Evolutionary conservation across 306 rosid species (phyloP), one percentile per base, ranked within the genome.

Genomic region (Purshia tridentata): DNA sequence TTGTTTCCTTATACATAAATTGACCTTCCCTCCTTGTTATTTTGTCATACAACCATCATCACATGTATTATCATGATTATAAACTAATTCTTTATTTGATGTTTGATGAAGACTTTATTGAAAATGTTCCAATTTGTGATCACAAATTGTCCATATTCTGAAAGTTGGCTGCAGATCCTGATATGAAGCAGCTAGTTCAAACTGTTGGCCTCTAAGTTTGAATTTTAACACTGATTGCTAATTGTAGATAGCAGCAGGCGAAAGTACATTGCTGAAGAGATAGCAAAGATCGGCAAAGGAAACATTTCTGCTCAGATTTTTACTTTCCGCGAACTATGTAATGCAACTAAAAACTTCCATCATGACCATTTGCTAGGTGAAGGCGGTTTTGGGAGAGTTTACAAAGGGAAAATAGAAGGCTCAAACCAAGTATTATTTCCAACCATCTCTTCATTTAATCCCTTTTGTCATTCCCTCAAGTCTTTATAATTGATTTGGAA

Each of bases 381-480:
- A 89, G 98, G 98, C 9, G 98, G 96, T 49, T 94, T 91, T 76
- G 96, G 97, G 37, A 87, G 94, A 58, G 98, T 94, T 9, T 91
- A 89, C 81, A 85, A 83, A 78, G 98, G 98, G 68, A 40, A 65
- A 64, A 46, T 93, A 53, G 80, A 81, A 62, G 61, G 75, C 82
- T 68, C 74, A 40, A 63, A 85, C 35, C 88, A 88, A 86, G 98
- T 91, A 89, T 40, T 42, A 35, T 46, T 58, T 67, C 50, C 42
- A 53, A 49, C 46, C 4, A 46, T 73, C 8, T 77, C 61, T 72
- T 69, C 49, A 13, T 4, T 45, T 29, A 13, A 44, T 37, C 22
- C 16, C 6, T 37, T 7, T 44, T 11, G 8, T 1, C 18, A 41
- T 56, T 66, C 16, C 48, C 4, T 45, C 16, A 16, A 29, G 35